These are phyloP conservation scores for Cladosporium cucumerinum DNA, from an alignment of 2,329 filamentous ascomycete species.

Conservation along the genomic window DNA sequence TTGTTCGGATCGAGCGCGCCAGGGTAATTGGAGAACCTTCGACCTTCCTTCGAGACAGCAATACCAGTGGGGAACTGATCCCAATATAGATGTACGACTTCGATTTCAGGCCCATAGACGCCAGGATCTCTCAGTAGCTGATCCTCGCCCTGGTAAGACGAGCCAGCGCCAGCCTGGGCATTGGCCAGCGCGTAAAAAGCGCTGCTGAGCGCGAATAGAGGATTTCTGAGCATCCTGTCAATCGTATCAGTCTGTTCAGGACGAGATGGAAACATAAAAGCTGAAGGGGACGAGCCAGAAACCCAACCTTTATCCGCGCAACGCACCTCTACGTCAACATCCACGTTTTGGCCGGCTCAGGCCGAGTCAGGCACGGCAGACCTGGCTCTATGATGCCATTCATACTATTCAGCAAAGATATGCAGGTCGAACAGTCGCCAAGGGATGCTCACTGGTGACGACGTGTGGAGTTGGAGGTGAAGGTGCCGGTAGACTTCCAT, in stretches of 20 bases:
- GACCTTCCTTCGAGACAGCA: constrained; percentile 49
- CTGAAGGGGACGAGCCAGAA: not conserved
- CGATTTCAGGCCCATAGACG: constrained; percentile 43
- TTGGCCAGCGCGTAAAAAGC: not conserved
- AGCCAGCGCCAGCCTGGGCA: constrained; percentile 11
- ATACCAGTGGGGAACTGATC: constrained; percentile 52
- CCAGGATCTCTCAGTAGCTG: constrained; percentile 34
- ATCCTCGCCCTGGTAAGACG: not conserved
- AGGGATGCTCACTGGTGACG: constrained; percentile 2
- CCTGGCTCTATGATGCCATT: constrained; percentile 3
- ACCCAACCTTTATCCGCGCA: not conserved
- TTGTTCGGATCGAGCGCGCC: constrained; percentile 48
- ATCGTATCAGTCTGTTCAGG: not conserved
- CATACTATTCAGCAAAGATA: not conserved
- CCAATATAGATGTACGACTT: constrained; percentile 51
- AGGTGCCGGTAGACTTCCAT: not conserved
- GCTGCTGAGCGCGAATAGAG: constrained; percentile 2
- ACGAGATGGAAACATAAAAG: too few relatives aligned
- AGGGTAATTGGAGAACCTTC: constrained; percentile 54
- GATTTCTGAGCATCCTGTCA: not conserved
- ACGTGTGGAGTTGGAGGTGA: not conserved
- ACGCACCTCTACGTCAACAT: constrained; percentile 6
- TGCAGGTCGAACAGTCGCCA: not conserved
- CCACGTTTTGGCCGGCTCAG: not conserved
- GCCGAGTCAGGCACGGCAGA: constrained; percentile 1